Conservation (phyloP, 1,284 basidiomycete genomes). For the Ustilago sp. region DNA sequence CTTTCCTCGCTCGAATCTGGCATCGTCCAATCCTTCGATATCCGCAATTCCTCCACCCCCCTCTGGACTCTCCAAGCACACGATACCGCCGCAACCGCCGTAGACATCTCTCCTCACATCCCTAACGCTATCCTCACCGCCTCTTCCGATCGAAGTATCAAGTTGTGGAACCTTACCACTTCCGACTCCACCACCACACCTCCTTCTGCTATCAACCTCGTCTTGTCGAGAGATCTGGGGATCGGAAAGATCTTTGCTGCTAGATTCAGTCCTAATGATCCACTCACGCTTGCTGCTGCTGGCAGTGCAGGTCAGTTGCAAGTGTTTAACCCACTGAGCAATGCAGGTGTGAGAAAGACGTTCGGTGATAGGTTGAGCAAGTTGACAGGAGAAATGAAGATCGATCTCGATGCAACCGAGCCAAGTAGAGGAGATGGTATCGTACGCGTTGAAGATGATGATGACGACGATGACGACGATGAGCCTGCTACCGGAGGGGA, state of each 20-base stretch:
- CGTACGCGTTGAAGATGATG: conserved; percentile 46
- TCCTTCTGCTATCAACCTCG: conserved; percentile 78
- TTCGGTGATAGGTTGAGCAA: conserved; percentile 68
- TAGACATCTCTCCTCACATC: conserved; percentile 92
- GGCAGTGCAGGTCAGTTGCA: conserved; percentile 92
- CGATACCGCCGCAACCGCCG: conserved; percentile 88
- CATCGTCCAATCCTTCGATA: conserved; percentile 83
- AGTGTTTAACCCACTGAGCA: conserved; percentile 81
- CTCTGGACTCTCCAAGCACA: conserved; percentile 94
- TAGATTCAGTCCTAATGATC: conserved; percentile 91
- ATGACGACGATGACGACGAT: conserved; percentile 49
- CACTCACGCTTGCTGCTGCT: conserved; percentile 91
- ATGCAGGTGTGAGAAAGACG: conserved; percentile 68
- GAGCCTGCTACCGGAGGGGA: conserved; percentile 4
- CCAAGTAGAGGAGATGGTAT: conserved; percentile 50
- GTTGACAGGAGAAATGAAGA: conserved; percentile 15
- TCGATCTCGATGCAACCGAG: conserved; percentile 43
- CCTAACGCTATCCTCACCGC: conserved; percentile 91
- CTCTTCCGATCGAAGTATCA: conserved; percentile 87
- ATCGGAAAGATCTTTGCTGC: conserved; percentile 95
- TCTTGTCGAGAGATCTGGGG: conserved; percentile 89
- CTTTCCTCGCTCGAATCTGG: conserved; percentile 76
- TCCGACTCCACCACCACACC: conserved; percentile 71
- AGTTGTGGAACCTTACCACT: conserved; percentile 84
- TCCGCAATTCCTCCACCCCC: conserved; percentile 75